phyloP scores from a whole-genome alignment of 2,329 filamentous ascomycete genomes.

The Calonectria montana region DNA sequence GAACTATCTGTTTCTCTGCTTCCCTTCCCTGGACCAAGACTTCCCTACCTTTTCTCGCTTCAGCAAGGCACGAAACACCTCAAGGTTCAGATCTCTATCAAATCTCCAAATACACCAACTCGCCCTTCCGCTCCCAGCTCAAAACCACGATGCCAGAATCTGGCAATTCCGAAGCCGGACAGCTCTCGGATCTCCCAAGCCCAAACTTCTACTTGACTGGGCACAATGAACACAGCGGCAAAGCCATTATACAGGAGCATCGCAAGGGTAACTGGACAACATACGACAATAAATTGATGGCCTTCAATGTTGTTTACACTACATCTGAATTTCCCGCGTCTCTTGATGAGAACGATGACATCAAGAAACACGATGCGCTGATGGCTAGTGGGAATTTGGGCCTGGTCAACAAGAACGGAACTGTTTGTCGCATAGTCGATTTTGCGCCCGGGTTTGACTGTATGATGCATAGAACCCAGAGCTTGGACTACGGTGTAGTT shows the following conservation, averaged over 20 bases:
- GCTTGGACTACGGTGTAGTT: conserved; percentile 66
- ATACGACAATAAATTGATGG: conserved; percentile 4
- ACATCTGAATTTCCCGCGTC: conserved; percentile 39
- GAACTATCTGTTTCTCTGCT: not conserved
- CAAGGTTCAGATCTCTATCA: not conserved
- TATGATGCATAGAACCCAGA: conserved; percentile 60
- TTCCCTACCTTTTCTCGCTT: too few species aligned
- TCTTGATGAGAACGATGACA: conserved; percentile 32
- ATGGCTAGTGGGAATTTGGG: conserved; percentile 32
- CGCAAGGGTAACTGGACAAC: not conserved
- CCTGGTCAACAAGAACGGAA: conserved; percentile 49
- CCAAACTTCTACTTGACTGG: conserved; percentile 39
- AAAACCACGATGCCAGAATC: not conserved
- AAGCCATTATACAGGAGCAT: conserved; percentile 36
- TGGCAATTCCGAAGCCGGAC: not conserved
- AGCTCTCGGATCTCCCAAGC: conserved; percentile 22
- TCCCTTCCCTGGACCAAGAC: too few species aligned
- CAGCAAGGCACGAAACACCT: not conserved
- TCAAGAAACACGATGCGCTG: conserved; percentile 37
- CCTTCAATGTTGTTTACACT: conserved; percentile 33
- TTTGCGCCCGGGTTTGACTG: conserved; percentile 50
- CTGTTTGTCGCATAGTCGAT: conserved; percentile 60
- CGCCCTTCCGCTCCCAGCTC: too few species aligned
- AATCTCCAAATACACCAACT: not conserved
- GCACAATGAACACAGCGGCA: conserved; percentile 38